Evolutionary conservation across 257 asterid genomes (phyloP), one percentile per base, ranked within the genome.

Genomic region (Avicennia marina): DNA sequence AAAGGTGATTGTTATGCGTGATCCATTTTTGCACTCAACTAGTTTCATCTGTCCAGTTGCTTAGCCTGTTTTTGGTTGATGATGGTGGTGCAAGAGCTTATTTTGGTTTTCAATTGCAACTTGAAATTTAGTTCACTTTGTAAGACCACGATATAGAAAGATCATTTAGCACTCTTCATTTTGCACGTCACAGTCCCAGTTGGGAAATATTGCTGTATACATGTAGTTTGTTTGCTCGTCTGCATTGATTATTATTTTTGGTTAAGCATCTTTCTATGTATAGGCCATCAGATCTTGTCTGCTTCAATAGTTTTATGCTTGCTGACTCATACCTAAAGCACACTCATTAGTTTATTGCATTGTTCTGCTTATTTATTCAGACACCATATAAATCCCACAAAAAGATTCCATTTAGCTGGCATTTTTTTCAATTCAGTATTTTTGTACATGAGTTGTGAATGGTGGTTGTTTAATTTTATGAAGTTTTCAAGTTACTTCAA

Each of bases 1-100:
- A 93, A 93, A 86, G 95, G 99, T 82, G 68, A 81, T 56, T 33
- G 5, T 64, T 29, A 9, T 50, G 29, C 50, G n/a, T 7, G 10
- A 11, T 36, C 49, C 33, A 43, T 36, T 38, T 33, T 40, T n/a
- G 9, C 22, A 27, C 50, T 45, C 41, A 44, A 7, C 51, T n/a
- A 2, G 32, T 63, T 64, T 26, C 11, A 25, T 49, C 25, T 7
- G 10, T 39, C 13, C 13, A 64, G n/a, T 52, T 40, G 50, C 63
- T 47, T 21, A 19, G 46, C 56, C 41, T 58, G 29, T 50, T 19
- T 6, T 2, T 42, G 31, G 44, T 60, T 40, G 44, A 20, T 0
- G 41, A 2, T 36, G 41, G 10, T 43, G 6, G 16, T 43, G 31
- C 13, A 31, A 54, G 32, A 53, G 2, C 7, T 53, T 11, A 11